Evolutionary conservation across 371 early-diverging fungal genomes (phyloP), one percentile per base, ranked within the genome.

Genomic region (Sporodiniella umbellata): DNA sequence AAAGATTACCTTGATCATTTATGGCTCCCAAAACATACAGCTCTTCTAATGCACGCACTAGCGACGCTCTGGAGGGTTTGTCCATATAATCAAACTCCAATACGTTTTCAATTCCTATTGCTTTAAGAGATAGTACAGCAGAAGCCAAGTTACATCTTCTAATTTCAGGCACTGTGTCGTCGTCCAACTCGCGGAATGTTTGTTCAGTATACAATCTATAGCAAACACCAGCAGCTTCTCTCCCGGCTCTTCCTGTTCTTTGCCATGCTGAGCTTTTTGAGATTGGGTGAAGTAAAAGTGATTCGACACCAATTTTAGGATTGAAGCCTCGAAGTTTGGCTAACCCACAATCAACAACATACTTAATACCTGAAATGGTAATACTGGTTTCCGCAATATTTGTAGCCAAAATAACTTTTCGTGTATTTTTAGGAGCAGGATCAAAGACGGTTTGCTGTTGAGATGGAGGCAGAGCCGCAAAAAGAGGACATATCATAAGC

Each of bases 321-420:
- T 96, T 95, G 69, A 92, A 94, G 19, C 93, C 95, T 72, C 95
- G 97, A 57, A 95, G 88, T 65, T 99, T 99, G 7, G 96, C 83
- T 51, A 98, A 86, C 0, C 99, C 99, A 33, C 94, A 93, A 62
- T 99, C 99, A 30, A 99, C 86, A 33, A 99, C 99, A 74, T 98
- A 99, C 18, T 89, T 92, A 45, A 99, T 92, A 30, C 97, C 95
- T 54, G 95, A 94, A 51, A 99, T 99, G 2, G 99, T 99, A 45
- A 99, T 82, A 42, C 96, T 95, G 2, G 99, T 99, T 75, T 99
- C 99, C 11, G 99, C 98, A 70, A 99, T 92, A 66, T 99, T 99
- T 33, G 99, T 92, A 2, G 98, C 87, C 8, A 99, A 83, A 23
- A 99, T 92, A 42, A 93, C 81, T 69, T 98, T 98, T 35, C 98